These are phyloP conservation scores for Phialophora expanda DNA, from an alignment of 2,329 filamentous ascomycete species.

Conservation along the genomic window DNA sequence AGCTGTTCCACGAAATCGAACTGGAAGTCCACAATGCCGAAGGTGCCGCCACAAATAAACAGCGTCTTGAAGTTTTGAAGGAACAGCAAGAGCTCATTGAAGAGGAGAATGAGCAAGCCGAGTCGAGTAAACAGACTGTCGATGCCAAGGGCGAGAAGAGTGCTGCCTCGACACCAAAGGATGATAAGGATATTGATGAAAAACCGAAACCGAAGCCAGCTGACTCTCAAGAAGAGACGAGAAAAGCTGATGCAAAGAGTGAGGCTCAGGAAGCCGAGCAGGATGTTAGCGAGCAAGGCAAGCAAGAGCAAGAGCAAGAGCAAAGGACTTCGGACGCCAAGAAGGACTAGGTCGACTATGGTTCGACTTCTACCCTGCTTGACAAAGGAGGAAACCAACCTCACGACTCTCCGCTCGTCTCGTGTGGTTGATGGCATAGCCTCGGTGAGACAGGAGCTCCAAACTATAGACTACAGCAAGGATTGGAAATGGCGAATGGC, in stretches of 20 bases:
- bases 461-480: neutral
- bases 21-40: conserved; percentile 97
- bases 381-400: neutral
- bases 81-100: conserved; percentile 98
- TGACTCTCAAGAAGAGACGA: conserved; percentile 44
- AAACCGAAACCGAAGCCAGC: conserved; percentile 69
- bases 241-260: conserved; percentile 57
- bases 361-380: neutral
- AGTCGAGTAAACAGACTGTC: conserved; percentile 66
- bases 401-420: neutral
- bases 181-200: conserved; percentile 91
- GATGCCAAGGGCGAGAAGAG: conserved; percentile 53
- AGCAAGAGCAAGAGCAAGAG: conserved; percentile 45
- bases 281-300: conserved; percentile 48
- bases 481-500: neutral
- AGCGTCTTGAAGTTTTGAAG: conserved; percentile 95
- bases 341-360: conserved; percentile 26
- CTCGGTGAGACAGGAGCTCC: neutral
- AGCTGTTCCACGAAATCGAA: conserved; percentile 99
- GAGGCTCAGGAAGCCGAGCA: conserved; percentile 57
- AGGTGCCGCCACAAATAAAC: conserved; percentile 97
- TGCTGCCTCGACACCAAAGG: conserved; percentile 59
- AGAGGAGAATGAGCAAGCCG: conserved; percentile 92
- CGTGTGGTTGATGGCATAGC: neutral
- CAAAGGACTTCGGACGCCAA: conserved; percentile 37